These are phyloP conservation scores for Saussurea involucrata DNA, from an alignment of 129 eudicot species.

Conservation along the genomic window DNA sequence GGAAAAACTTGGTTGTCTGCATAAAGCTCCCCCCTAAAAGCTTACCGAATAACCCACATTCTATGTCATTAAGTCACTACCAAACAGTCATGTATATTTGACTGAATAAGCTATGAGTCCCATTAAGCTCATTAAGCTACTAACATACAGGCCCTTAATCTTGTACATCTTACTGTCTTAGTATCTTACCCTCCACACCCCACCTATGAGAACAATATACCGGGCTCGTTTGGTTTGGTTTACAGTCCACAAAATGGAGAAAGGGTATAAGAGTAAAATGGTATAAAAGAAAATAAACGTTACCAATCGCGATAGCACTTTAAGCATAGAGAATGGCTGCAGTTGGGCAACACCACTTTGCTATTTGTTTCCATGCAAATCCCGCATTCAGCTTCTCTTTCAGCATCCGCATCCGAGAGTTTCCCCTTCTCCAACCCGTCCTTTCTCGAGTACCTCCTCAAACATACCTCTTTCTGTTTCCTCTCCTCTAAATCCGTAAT, in stretches of 20 bases:
- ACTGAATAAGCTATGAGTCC: too few relatives aligned
- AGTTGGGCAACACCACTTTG: slow-evolving; percentile 61
- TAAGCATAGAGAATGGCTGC: slow-evolving; percentile 69
- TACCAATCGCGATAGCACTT: slow-evolving; percentile 81
- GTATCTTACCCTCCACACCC: too few relatives aligned
- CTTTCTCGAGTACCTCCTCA: slow-evolving; percentile 42
- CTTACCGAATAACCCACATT: too few relatives aligned
- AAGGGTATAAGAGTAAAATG: not conserved
- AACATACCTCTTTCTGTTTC: slow-evolving; percentile 61
- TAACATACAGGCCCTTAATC: too few relatives aligned
- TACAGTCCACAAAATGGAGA: not conserved
- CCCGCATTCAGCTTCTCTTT: slow-evolving; percentile 82
- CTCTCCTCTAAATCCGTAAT: slow-evolving; percentile 68
- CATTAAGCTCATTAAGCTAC: too few relatives aligned
- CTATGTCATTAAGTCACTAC: too few relatives aligned
- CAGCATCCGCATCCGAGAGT: slow-evolving; percentile 43
- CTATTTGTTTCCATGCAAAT: slow-evolving; percentile 70
- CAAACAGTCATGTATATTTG: too few relatives aligned
- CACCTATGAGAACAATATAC: not conserved
- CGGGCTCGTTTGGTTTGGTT: not conserved
- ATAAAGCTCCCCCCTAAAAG: too few relatives aligned
- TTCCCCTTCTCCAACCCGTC: slow-evolving; percentile 37
- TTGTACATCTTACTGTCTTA: too few relatives aligned
- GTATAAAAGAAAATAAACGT: not conserved
- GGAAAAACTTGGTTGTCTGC: too few relatives aligned